A percentile compares a stretch with the other conserved stretches of the same genome.
phyloP scores from a whole-genome alignment of 805 yeast genomes.

The Zygoascus bituminiphila region DNA sequence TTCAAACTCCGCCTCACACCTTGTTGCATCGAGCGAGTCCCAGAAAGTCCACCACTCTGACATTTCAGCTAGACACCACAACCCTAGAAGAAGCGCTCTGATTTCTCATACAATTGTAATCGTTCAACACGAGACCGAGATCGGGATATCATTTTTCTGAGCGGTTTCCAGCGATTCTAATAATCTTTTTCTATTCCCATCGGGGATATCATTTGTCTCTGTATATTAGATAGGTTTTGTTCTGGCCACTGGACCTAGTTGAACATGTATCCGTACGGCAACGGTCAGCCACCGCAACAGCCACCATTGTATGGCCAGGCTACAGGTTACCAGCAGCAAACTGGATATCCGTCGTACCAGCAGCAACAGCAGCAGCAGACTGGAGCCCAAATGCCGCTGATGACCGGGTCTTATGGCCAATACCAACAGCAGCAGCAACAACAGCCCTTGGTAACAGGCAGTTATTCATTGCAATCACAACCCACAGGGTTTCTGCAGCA shows the following conservation, averaged over 20 bases:
- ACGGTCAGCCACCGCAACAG: slow-evolving; percentile 5
- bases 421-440: slow-evolving; percentile 19
- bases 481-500: background rate
- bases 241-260: background rate
- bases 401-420: slow-evolving; percentile 3
- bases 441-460: slow-evolving; percentile 18
- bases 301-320: slow-evolving; percentile 8
- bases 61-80: no score
- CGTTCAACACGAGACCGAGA: no score
- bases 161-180: background rate
- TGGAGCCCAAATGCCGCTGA: slow-evolving; percentile 25
- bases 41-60: no score
- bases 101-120: no score
- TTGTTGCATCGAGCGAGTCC: no score
- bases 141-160: background rate
- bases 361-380: slow-evolving; percentile 22
- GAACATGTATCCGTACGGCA: background rate
- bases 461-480: background rate
- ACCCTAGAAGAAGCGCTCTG: no score
- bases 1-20: no score
- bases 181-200: background rate
- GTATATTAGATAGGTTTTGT: background rate
- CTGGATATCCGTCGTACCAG: slow-evolving; percentile 18
- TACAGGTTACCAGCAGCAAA: slow-evolving; percentile 7
- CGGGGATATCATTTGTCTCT: no score